Evolutionary conservation across 2,329 filamentous ascomycete genomes (phyloP).

Genomic region (Aspergillus neotritici): DNA sequence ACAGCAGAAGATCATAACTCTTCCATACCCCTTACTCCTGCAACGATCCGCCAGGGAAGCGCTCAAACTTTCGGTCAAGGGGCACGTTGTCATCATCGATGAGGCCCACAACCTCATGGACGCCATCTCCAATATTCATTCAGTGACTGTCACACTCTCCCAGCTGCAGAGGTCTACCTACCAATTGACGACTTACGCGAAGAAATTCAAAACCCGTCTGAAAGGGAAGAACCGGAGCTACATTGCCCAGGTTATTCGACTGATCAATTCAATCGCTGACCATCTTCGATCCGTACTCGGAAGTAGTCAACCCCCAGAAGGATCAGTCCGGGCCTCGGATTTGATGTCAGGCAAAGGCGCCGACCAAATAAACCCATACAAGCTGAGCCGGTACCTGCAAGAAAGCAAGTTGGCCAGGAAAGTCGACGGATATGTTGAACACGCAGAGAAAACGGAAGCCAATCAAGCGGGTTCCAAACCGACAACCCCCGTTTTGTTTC

Average conservation of each 20-base stretch:
- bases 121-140: conserved; percentile 81
- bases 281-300: conserved; percentile 56
- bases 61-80: conserved; percentile 75
- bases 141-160: conserved; percentile 64
- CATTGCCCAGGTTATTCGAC: conserved; percentile 76
- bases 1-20: conserved; percentile 63
- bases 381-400: conserved; percentile 79
- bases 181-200: conserved; percentile 76
- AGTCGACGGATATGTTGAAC: conserved; percentile 77
- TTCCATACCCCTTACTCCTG: conserved; percentile 85
- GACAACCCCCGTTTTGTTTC: conserved; percentile 53
- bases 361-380: conserved; percentile 92
- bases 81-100: conserved; percentile 89
- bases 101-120: conserved; percentile 98
- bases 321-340: conserved; percentile 63
- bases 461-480: conserved; percentile 22
- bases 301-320: conserved; percentile 49
- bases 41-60: conserved; percentile 85
- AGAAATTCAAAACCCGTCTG: conserved; percentile 78
- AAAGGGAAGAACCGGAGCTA: conserved; percentile 90
- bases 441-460: conserved; percentile 50
- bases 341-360: conserved; percentile 78
- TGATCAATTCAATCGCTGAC: conserved; percentile 70
- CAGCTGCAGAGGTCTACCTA: conserved; percentile 68
- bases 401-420: conserved; percentile 92